These are phyloP conservation scores for Chrysoporthe deuterocubensis DNA, from an alignment of 2,329 filamentous ascomycete genomes.

Conservation along the genomic window DNA sequence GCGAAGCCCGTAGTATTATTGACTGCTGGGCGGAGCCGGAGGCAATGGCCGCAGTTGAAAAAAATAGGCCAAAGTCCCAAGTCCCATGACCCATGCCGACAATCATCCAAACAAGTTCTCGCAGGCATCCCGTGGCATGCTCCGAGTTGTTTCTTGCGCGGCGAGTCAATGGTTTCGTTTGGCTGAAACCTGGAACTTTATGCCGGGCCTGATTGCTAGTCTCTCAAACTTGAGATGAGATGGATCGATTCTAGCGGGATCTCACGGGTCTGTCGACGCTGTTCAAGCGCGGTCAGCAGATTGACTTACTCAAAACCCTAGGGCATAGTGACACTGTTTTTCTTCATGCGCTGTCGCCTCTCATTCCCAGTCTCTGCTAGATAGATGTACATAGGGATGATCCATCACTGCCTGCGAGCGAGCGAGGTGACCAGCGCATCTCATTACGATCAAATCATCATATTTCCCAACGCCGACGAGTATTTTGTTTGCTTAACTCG, in stretches of 20 bases:
- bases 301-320: not conserved
- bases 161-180: not conserved
- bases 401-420: not conserved
- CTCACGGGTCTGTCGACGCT: not conserved
- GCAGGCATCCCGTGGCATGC: not conserved
- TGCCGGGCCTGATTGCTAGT: not conserved
- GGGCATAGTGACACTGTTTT: not conserved
- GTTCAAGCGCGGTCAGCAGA: not conserved
- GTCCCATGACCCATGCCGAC: no score
- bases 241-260: not conserved
- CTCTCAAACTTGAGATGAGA: not conserved
- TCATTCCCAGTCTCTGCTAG: not conserved
- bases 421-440: not conserved
- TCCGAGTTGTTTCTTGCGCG: not conserved
- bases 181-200: not conserved
- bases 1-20: not conserved
- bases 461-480: slow-evolving; percentile 25
- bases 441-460: slow-evolving; percentile 16
- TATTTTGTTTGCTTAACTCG: slow-evolving; percentile 20
- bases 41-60: no score
- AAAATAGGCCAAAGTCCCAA: no score
- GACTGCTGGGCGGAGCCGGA: not conserved
- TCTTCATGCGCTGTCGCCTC: not conserved
- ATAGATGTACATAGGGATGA: not conserved
- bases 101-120: no score